These are phyloP conservation scores for Pseudonitzschia pungens DNA, from an alignment of 108 stramenopile species.

Conservation along the genomic window DNA sequence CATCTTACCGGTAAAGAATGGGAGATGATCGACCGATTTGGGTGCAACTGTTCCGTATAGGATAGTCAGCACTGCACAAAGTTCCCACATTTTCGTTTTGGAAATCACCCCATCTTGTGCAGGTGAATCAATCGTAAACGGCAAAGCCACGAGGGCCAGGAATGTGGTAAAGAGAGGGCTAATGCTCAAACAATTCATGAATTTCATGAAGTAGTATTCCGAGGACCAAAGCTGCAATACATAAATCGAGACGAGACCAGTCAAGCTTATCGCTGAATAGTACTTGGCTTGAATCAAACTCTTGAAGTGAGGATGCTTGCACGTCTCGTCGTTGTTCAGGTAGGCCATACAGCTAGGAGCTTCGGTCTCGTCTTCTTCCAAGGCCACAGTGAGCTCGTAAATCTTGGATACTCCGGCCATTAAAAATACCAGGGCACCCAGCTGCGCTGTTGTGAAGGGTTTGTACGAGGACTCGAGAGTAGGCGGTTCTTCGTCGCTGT, in stretches of 20 bases:
- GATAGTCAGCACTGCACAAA: slow-evolving; percentile 13
- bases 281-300: slow-evolving; percentile 29
- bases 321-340: slow-evolving; percentile 15
- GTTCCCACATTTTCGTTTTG: slow-evolving; percentile 9
- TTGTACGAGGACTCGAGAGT: slow-evolving; percentile 9
- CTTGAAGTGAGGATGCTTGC: slow-evolving; percentile 18
- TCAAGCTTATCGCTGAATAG: slow-evolving; percentile 18
- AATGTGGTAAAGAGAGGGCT: slow-evolving; percentile 21
- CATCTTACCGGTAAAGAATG: slow-evolving; percentile 11
- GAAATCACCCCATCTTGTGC: background rate
- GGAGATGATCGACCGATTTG: slow-evolving; percentile 6
- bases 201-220: slow-evolving; percentile 22
- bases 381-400: slow-evolving; percentile 22
- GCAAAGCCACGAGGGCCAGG: slow-evolving; percentile 8
- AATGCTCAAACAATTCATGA: slow-evolving; percentile 22
- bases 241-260: background rate
- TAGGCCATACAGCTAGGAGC: slow-evolving; percentile 16
- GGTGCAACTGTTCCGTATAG: slow-evolving; percentile 23
- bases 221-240: slow-evolving; percentile 20
- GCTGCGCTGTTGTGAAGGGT: slow-evolving; percentile 24
- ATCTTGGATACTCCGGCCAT: slow-evolving; percentile 22
- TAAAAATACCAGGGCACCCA: slow-evolving; percentile 16
- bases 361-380: slow-evolving; percentile 14
- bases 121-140: background rate
- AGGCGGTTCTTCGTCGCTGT: slow-evolving; percentile 7